Percentiles rank a stretch among this genome's conserved stretches.
phyloP scores from a whole-genome alignment of 257 asterid species.

The Solanum piurae region DNA sequence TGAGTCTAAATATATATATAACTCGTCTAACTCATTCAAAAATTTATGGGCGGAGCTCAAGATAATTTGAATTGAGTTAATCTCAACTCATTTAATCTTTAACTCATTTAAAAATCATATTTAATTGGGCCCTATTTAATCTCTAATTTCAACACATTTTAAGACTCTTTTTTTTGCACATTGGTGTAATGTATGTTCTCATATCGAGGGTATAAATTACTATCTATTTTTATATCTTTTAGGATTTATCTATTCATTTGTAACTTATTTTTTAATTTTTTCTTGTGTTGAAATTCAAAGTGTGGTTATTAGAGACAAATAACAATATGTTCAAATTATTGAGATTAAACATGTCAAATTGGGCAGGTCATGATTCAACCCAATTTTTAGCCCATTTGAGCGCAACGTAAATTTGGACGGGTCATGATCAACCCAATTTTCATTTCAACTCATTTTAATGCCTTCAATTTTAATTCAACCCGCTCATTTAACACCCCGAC shows the following conservation, averaged over 20 bases:
- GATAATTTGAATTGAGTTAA: too few species aligned
- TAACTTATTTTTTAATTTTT: too few species aligned
- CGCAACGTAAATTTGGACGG: fast-evolving
- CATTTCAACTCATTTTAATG: too few species aligned
- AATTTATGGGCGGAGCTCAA: fast-evolving
- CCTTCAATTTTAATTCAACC: too few species aligned
- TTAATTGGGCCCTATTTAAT: fast-evolving
- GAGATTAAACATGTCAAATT: fast-evolving
- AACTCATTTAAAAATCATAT: too few species aligned
- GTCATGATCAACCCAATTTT: fast-evolving
- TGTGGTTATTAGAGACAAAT: fast-evolving
- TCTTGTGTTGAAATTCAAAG: neutral
- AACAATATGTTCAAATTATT: too few species aligned
- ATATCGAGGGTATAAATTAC: fast-evolving
- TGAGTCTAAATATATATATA: neutral
- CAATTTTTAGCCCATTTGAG: too few species aligned
- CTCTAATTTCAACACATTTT: too few species aligned
- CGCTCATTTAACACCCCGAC: fast-evolving
- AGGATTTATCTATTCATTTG: too few species aligned
- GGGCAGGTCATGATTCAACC: neutral
- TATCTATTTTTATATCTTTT: too few species aligned
- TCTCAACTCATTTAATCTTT: fast-evolving
- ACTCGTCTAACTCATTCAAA: neutral
- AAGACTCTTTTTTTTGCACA: fast-evolving
- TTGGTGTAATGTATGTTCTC: neutral